These are phyloP conservation scores for Halenospora varia DNA, from an alignment of 495 filamentous ascomycete species.

Conservation along the genomic window DNA sequence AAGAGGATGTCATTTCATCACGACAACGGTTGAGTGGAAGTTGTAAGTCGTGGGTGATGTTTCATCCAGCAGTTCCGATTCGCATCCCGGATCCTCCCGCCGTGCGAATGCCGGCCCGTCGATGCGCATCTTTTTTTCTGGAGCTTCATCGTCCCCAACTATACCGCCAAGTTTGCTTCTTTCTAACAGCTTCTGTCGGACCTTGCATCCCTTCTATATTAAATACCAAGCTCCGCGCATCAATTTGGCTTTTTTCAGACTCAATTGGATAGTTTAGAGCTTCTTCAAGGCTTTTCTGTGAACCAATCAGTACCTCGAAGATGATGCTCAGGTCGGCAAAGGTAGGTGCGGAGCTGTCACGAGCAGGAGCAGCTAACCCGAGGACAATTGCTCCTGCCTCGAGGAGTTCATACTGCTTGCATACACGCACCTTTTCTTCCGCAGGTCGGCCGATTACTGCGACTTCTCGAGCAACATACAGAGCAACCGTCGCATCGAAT, in stretches of 20 bases:
- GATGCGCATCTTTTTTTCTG: too few relatives aligned
- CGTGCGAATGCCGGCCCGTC: too few relatives aligned
- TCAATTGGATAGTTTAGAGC: background rate
- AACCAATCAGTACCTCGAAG: background rate
- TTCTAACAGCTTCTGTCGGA: too few relatives aligned
- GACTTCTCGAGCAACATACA: conserved; percentile 10
- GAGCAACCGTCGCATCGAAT: background rate
- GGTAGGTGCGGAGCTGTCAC: conserved; percentile 16
- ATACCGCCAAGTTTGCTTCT: too few relatives aligned
- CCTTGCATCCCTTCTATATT: too few relatives aligned
- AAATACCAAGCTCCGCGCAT: background rate
- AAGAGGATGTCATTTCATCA: too few relatives aligned
- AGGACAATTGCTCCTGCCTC: conserved; percentile 13
- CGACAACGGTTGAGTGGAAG: too few relatives aligned
- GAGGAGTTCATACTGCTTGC: background rate
- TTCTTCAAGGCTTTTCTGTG: background rate
- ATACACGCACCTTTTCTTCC: conserved; percentile 2
- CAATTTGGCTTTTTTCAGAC: background rate
- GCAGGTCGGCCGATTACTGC: background rate
- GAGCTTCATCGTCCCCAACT: too few relatives aligned
- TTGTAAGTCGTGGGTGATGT: too few relatives aligned
- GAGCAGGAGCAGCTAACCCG: conserved; percentile 19
- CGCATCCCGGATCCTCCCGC: too few relatives aligned
- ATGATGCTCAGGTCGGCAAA: conserved; percentile 27
- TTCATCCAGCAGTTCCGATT: too few relatives aligned